phyloP scores from a whole-genome alignment of 1,284 basidiomycete genomes.

The Heterobasidion irregulare region DNA sequence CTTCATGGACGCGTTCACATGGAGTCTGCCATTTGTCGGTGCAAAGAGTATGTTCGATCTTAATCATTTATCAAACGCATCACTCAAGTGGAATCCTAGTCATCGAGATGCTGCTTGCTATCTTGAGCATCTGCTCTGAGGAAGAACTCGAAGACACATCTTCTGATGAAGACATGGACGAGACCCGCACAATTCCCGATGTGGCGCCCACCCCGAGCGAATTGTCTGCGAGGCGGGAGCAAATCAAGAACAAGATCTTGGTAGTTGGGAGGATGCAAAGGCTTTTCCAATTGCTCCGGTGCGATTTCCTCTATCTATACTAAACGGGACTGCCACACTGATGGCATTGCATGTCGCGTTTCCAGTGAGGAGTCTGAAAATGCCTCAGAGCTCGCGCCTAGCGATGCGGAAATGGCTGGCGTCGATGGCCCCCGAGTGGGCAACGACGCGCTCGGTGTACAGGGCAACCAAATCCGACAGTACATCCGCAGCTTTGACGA shows the following conservation, averaged over 20 bases:
- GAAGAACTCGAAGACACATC: constrained; percentile 82
- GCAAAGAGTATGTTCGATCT: constrained; percentile 73
- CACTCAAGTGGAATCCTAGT: constrained; percentile 35
- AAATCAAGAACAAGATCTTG: constrained; percentile 94
- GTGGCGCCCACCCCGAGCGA: constrained; percentile 33
- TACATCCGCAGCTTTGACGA: constrained; percentile 88
- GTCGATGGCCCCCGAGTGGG: constrained; percentile 32
- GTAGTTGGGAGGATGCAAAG: constrained; percentile 91
- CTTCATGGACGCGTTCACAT: constrained; percentile 99
- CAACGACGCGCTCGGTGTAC: constrained; percentile 49
- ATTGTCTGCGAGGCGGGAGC: constrained; percentile 45
- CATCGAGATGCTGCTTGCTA: constrained; percentile 95
- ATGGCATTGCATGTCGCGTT: too few species aligned
- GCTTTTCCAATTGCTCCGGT: constrained; percentile 86
- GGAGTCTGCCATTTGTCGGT: constrained; percentile 97
- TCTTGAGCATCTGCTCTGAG: constrained; percentile 89
- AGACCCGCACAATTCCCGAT: constrained; percentile 25
- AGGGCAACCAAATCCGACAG: constrained; percentile 60
- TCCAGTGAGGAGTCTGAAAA: constrained; percentile 89
- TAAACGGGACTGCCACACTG: neutral
- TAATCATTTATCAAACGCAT: neutral
- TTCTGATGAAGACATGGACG: constrained; percentile 32
- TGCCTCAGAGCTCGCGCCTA: constrained; percentile 77
- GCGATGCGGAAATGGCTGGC: constrained; percentile 26
- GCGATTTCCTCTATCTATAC: constrained; percentile 16